Base-by-base conservation (phyloP, 2,329 filamentous ascomycete species). In the Cladosporium sp. region DNA sequence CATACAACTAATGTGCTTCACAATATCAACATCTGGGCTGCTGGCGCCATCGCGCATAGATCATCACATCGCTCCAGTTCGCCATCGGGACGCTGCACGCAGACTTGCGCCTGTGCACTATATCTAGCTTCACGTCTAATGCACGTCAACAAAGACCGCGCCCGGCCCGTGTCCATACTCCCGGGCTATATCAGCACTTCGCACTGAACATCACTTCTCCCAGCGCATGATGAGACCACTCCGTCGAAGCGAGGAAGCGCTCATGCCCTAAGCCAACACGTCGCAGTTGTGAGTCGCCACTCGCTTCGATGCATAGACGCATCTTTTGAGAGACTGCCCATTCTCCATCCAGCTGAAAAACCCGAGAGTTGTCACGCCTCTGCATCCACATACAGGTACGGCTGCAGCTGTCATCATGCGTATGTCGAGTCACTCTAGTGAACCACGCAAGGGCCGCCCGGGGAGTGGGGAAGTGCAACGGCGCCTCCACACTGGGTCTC, bases 321-420 rank as follows among this genome's bases (percentile, higher is more conserved):
- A 50, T 36, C 8, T 50, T 5, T 25, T 4, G 17, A 51, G 49
- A 22, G 17, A 43, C 19, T 12, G 11, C 40, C 40, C 5, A 4
- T 12, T 14, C 11, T 5, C 40, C 1, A 19, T 2, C 17, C 37
- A 30, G 36, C 34, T 5, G 14, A 39, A 39, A 39, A 4, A 19
- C 11, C 34, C 30, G 19, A 12, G 17, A 12, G 17, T n/a, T 19
- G 17, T 30, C 15, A 7, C 42, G 42, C 52, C 52, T 56, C 52
- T 22, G 11, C 14, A 28, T 9, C 34, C 52, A 42, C 11, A 56
- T 37, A 14, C 40, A 47, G 52, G n/a, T 28, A 30, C 30, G 38
- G 52, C 52, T 56, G 52, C 52, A 56, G 52, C 40, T 42, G 51
- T 54, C 39, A 43, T 25, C 17, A 14, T 54, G 51, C 51, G 38